A percentile compares a stretch with the other conserved stretches of the same genome.
phyloP scores from a whole-genome alignment of 768 basidiomycete genomes.

The Boletus subparvulus region DNA sequence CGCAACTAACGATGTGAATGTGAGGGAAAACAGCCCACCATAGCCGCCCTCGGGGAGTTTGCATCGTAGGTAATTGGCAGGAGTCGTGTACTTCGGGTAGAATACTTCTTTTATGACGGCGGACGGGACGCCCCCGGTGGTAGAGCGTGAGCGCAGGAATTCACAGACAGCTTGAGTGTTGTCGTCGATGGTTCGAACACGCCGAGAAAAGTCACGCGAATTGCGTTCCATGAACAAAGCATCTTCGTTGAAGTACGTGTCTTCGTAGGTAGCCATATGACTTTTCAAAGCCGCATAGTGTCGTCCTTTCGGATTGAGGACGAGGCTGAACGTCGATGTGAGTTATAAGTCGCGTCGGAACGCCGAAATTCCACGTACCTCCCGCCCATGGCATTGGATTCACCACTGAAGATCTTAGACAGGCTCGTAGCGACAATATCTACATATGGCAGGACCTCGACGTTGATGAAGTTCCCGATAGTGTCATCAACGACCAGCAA shows the following conservation, averaged over 20 bases:
- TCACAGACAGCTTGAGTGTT: slow-evolving; percentile 86
- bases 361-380: slow-evolving; percentile 53
- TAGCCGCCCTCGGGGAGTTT: slow-evolving; percentile 60
- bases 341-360: background rate
- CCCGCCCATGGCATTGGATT: slow-evolving; percentile 96
- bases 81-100: slow-evolving; percentile 83
- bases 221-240: slow-evolving; percentile 98
- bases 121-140: slow-evolving; percentile 35
- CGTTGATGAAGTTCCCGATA: slow-evolving; percentile 91
- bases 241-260: slow-evolving; percentile 87
- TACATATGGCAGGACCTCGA: slow-evolving; percentile 80
- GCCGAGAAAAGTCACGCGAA: slow-evolving; percentile 84
- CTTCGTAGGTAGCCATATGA: slow-evolving; percentile 68
- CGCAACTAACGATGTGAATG: slow-evolving; percentile 68
- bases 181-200: slow-evolving; percentile 71
- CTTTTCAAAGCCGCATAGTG: slow-evolving; percentile 68
- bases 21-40: slow-evolving; percentile 86
- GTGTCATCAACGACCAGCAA: slow-evolving; percentile 91
- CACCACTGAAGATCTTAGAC: slow-evolving; percentile 93
- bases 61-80: slow-evolving; percentile 68
- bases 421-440: slow-evolving; percentile 92
- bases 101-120: slow-evolving; percentile 77
- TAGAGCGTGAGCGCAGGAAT: slow-evolving; percentile 62
- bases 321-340: slow-evolving; percentile 52
- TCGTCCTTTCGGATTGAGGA: slow-evolving; percentile 76